phyloP scores from a whole-genome alignment of 768 basidiomycete genomes.

The Hygrophorus russula region DNA sequence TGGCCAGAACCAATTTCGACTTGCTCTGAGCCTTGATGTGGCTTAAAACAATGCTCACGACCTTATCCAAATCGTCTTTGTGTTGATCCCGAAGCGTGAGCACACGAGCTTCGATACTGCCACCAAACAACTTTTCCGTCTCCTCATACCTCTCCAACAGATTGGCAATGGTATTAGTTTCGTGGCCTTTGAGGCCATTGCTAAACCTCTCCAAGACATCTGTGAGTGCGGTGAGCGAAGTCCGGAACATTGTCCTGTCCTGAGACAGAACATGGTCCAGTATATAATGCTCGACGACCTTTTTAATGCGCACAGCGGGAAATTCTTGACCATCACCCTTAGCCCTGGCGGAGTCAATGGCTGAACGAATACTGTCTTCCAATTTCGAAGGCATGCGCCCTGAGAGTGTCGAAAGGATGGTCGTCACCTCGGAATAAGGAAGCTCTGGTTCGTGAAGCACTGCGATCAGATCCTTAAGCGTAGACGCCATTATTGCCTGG shows the following conservation, averaged over 20 bases:
- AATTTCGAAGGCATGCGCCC: slow-evolving; percentile 90
- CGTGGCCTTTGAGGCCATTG: slow-evolving; percentile 79
- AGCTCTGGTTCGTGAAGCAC: slow-evolving; percentile 79
- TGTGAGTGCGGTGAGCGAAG: slow-evolving; percentile 57
- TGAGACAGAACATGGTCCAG: slow-evolving; percentile 71
- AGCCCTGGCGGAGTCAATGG: slow-evolving; percentile 64
- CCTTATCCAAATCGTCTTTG: slow-evolving; percentile 88
- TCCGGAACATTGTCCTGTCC: slow-evolving; percentile 72
- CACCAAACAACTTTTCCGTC: slow-evolving; percentile 89
- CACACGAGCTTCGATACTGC: slow-evolving; percentile 88
- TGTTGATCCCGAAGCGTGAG: slow-evolving; percentile 83
- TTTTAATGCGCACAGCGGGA: slow-evolving; percentile 79
- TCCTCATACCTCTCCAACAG: slow-evolving; percentile 71
- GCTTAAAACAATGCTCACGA: slow-evolving; percentile 77
- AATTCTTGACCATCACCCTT: slow-evolving; percentile 77
- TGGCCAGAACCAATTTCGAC: slow-evolving; percentile 72
- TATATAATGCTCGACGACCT: slow-evolving; percentile 75
- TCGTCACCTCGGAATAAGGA: slow-evolving; percentile 75
- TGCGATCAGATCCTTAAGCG: slow-evolving; percentile 77
- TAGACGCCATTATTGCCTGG: slow-evolving; percentile 77
- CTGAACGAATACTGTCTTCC: slow-evolving; percentile 73
- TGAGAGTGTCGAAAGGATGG: slow-evolving; percentile 79
- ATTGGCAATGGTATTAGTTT: slow-evolving; percentile 64
- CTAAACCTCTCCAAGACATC: slow-evolving; percentile 73
- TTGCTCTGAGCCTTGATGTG: slow-evolving; percentile 95